Evolutionary conservation across 768 basidiomycete species (phyloP), one percentile per base, ranked within the genome.

Genomic region (Hygrophorus pudorinus): DNA sequence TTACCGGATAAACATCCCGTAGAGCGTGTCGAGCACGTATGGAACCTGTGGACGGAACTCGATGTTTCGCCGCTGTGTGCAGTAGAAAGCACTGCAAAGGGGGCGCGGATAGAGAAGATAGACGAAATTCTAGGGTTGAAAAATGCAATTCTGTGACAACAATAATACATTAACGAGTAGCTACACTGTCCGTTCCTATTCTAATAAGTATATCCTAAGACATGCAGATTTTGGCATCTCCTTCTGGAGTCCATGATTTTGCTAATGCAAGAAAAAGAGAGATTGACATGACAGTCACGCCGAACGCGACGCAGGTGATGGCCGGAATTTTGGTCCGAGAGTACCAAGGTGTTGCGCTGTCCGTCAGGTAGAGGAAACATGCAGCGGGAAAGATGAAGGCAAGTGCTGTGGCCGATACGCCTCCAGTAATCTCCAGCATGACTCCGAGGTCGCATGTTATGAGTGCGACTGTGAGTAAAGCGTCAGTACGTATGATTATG

Each of bases 391-490:
- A 91, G 51, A 97, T 91, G 65, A 82, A 97, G 3, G 94, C 94
- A 8, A 97, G 74, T 0, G 90, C 79, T 0, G 91, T 90, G 4
- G 88, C 88, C 11, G 88, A 88, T 9, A 88, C 75, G n/a, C 94
- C 94, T n/a, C 96, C 96, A 0, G 92, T 93, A 35, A 99, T 85
- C 66, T 99, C 96, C 31, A 99, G 81, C 66, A 94, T 96, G 36
- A 97, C 84, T n/a, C 96, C 96, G 11, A 99, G 75, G 60, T 99
- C 94, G 58, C 92, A 96, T 1, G 94, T 97, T 46, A 92, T 72
- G 44, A 97, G 71, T 4, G 94, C 79, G 47, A 96, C 92, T 93
- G 57, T 11, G 14, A 27, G 31, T n/a, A n/a, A 21, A 44, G 18
- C 13, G 21, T 45, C n/a, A 45, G 24, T 2, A 45, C 7, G 14